Evolutionary conservation across 805 yeast genomes (phyloP), one percentile per base, ranked within the genome.

Genomic region (Brettanomyces nanus): DNA sequence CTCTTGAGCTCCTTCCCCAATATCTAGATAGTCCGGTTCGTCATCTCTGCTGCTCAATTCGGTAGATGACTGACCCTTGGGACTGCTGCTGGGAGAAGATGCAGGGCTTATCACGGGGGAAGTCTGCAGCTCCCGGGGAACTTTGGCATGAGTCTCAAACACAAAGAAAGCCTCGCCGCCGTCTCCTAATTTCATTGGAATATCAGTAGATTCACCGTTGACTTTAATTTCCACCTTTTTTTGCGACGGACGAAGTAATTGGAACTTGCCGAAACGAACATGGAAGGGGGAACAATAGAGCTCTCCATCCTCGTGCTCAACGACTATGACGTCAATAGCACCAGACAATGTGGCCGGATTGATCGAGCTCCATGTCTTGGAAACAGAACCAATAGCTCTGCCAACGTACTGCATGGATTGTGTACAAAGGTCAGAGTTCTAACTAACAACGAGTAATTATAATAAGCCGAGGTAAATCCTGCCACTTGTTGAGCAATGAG

Each of bases 161-260:
- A 92, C 97, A 54, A 92, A 92, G 56, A 87, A 87, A 0, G 97
- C 98, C 59, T 92, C 98, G 11, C 98, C 98, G 6, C 94, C 95
- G 43, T 92, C 98, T 13, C 96, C 95, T 32, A 92, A 65, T 58
- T 92, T 92, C 97, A 92, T 92, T 6, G 95, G 96, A 34, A 90
- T 64, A 48, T 85, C 80, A 0, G 94, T 82, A 33, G 77, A 69
- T 42, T 71, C 71, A 27, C 82, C 97, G 61, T 92, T 92, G 28
- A 92, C 94, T 30, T 76, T 72, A 46, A 92, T 80, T 40, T 83
- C 94, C 38, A 90, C 95, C 56, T 85, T 89, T 66, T 90, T 92
- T 59, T 92, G 96, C 15, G 95, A 84, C 11, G 98, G 98, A 53
- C 95, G 77, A 42, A 92, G 66, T 45, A 92, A 70, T 50, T 89